Evolutionary conservation across 192 early-diverging fungal genomes (phyloP), one percentile per base, ranked within the genome.

Genomic region (Umbelopsis isabellina): DNA sequence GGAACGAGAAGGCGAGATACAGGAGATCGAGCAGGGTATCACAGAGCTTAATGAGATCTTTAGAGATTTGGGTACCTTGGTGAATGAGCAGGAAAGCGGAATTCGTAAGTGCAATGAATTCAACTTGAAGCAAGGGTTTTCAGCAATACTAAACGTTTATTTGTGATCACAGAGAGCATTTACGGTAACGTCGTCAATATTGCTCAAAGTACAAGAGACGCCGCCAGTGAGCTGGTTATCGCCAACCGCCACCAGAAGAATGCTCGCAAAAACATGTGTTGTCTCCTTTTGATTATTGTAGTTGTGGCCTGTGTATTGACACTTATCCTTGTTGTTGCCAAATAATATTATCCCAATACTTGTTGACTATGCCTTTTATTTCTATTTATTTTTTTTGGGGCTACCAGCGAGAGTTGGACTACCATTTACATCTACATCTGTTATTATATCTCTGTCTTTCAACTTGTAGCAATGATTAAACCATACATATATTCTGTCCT

Each of bases 1-100:
- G 16, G 97, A 99, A 82, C 89, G 97, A 21, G 97, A 99, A 72
- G 86, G 88, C 25, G 97, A 98, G 67, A 90, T 99, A 22, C 85
- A 86, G 53, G 92, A 92, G 50, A 96, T 99, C 74, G 97, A 98
- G 75, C 87, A 90, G 67, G 95, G 93, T 22, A 98, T 98, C 52
- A 88, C 86, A 5, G 95, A 98, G 74, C 83, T 99, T 20, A 99
- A 98, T 78, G 96, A 98, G 77, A 94, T 99, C 69, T 99, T 99
- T 78, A 81, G 95, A 67, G 96, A 98, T 82, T 75, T 99, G 49
- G 95, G 94, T 0, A 96, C 95, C 4, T 86, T 99, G 70, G 97
- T 99, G n/a, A 93, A 94, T 27, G 97, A 99, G 76, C 97, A 99
- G 86, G 92, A 95, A 72, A 91, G 90, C 67, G 87, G 94, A 72